Base-by-base conservation (phyloP, 2,329 filamentous ascomycete genomes). In the Botrytis sinoallii region DNA sequence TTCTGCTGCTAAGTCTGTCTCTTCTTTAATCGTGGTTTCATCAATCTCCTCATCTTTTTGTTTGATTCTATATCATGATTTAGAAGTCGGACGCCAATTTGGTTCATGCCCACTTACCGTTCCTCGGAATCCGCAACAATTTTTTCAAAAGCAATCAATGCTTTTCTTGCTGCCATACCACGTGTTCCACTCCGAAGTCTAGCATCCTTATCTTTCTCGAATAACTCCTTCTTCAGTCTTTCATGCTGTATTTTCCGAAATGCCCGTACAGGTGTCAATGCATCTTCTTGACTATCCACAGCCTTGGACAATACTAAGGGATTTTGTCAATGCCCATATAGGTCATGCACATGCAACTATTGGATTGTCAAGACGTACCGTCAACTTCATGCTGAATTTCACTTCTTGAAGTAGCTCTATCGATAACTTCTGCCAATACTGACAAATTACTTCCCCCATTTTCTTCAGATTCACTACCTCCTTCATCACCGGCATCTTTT, bases 101-200 rank as follows among this genome's bases (percentile, higher is more conserved):
- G 7, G 2, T 59, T 35, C 8, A 55, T 29, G 48, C 9, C 2
- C n/a, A 48, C 68, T 77, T 85, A 80, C 79, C 76, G 74, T 72
- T 77, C 75, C 61, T 76, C 73, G 14, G 78, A 91, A 64, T 89
- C 87, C 18, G 88, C 86, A 3, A 93, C 85, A 25, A 87, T 87
- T 76, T 90, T 90, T 79, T 97, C 93, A 42, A 90, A 88, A 6
- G 87, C 87, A 68, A 90, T 88, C 29, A 96, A 82, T 1, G 90
- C 88, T 78, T 96, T 95, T n/a, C 93, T 86, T 0, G 93, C 93
- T 75, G 91, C 88, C 80, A 92, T 84, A 0, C 94, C 94, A 60
- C 93, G 84, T 1, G 92, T 88, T 48, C 94, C 93, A 78, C 93
- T 95, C 70, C 93, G 86, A 59, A 94, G 83, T 60, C 89, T 86